Conservation (phyloP, 2,329 filamentous ascomycete species). For the Capronia coronata region DNA sequence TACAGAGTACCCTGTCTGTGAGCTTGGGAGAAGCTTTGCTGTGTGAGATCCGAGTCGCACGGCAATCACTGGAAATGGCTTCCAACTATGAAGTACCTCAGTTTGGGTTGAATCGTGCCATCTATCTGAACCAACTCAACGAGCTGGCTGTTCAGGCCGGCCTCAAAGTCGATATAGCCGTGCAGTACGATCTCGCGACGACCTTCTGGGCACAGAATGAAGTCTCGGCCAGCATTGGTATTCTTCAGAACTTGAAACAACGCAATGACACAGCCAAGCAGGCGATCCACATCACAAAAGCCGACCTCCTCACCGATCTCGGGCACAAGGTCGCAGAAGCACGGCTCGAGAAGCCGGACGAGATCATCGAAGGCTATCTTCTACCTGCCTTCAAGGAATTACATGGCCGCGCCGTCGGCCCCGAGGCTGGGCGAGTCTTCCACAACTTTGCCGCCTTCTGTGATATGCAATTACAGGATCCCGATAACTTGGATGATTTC, state of each 20-base stretch:
- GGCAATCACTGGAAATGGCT: slow-evolving; percentile 68
- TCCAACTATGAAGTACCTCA: slow-evolving; percentile 75
- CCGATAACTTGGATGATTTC: slow-evolving; percentile 77
- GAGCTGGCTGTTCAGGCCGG: slow-evolving; percentile 62
- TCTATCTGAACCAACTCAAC: slow-evolving; percentile 74
- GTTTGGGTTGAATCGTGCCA: slow-evolving; percentile 79
- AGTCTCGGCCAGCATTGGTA: slow-evolving; percentile 77
- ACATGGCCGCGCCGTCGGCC: slow-evolving; percentile 58
- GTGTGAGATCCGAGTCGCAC: slow-evolving; percentile 68
- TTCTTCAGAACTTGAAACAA: slow-evolving; percentile 68
- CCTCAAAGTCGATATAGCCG: slow-evolving; percentile 67
- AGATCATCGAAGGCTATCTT: slow-evolving; percentile 81
- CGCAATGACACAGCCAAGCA: slow-evolving; percentile 60
- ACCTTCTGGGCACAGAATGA: slow-evolving; percentile 94
- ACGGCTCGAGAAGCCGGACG: slow-evolving; percentile 80
- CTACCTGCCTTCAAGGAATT: slow-evolving; percentile 77
- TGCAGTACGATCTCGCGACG: slow-evolving; percentile 76
- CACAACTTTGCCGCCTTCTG: slow-evolving; percentile 95
- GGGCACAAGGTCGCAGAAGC: slow-evolving; percentile 86
- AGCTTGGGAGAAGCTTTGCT: slow-evolving; percentile 59
- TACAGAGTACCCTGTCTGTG: slow-evolving; percentile 57
- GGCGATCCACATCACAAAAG: slow-evolving; percentile 62
- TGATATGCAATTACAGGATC: slow-evolving; percentile 84
- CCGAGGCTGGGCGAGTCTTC: slow-evolving; percentile 78
- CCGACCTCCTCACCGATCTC: slow-evolving; percentile 78